A percentile compares a stretch with the other conserved stretches of the same genome.
These are phyloP conservation scores for Suillus discolor DNA, from an alignment of 768 basidiomycete genomes.

Conservation along the genomic window DNA sequence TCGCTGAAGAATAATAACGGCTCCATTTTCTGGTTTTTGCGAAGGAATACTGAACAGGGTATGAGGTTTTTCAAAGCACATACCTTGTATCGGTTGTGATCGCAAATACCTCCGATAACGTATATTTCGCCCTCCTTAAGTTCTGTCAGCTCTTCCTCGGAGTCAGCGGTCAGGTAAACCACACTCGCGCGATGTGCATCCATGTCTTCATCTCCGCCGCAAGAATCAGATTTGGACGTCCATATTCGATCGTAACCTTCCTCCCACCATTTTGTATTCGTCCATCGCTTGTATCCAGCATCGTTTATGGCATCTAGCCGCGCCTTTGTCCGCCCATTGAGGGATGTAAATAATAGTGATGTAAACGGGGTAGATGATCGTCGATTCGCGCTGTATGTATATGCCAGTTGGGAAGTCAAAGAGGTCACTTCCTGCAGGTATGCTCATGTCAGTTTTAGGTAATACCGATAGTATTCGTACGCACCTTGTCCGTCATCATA, in stretches of 20 bases:
- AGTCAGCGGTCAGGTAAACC: conserved; percentile 95
- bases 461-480: conserved; percentile 17
- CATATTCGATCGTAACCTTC: conserved; percentile 75
- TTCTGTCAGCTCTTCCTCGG: conserved; percentile 81
- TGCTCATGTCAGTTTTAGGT: conserved; percentile 10
- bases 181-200: conserved; percentile 49
- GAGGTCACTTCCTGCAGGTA: conserved; percentile 81
- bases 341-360: conserved; percentile 77
- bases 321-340: conserved; percentile 68
- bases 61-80: neutral
- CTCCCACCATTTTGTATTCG: conserved; percentile 80
- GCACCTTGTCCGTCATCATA: conserved; percentile 89
- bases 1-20: neutral
- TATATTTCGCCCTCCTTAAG: conserved; percentile 86
- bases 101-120: conserved; percentile 93
- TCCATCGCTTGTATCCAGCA: conserved; percentile 79
- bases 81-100: conserved; percentile 96
- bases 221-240: conserved; percentile 32
- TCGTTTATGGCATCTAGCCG: conserved; percentile 67
- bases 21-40: neutral
- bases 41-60: neutral
- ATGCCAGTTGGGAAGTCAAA: conserved; percentile 87
- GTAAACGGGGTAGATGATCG: conserved; percentile 67
- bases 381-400: conserved; percentile 88
- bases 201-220: conserved; percentile 11